These are phyloP conservation scores for Fusarium newnesense DNA, from an alignment of 2,329 filamentous ascomycete species.

Conservation along the genomic window DNA sequence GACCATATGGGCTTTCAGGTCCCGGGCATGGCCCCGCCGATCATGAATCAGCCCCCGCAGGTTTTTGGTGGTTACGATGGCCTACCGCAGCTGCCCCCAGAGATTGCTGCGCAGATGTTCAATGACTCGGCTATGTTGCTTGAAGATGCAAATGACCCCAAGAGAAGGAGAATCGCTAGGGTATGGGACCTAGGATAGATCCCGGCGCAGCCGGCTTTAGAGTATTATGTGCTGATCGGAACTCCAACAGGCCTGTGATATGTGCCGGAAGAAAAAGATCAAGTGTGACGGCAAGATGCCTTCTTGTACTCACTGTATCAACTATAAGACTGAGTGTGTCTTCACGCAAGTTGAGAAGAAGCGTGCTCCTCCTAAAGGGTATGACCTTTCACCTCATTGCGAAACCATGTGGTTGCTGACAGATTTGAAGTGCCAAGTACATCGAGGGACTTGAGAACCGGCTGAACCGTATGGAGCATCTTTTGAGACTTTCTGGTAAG, in stretches of 20 bases:
- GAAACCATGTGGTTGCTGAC: slow-evolving; percentile 31
- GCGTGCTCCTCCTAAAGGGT: slow-evolving; percentile 96
- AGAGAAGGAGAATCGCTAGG: slow-evolving; percentile 87
- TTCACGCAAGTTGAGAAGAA: slow-evolving; percentile 99
- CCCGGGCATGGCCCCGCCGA: slow-evolving; percentile 65
- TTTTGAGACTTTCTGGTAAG: slow-evolving; percentile 82
- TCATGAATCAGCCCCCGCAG: slow-evolving; percentile 75
- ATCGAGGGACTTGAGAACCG: slow-evolving; percentile 97
- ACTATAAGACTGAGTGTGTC: slow-evolving; percentile 97
- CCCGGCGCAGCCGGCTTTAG: neutral
- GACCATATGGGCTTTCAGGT: slow-evolving; percentile 69
- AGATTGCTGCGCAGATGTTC: slow-evolving; percentile 70
- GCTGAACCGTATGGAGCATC: slow-evolving; percentile 92
- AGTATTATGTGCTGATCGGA: slow-evolving; percentile 27
- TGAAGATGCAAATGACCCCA: slow-evolving; percentile 81
- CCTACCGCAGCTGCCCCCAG: slow-evolving; percentile 64
- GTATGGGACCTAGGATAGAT: slow-evolving; percentile 60
- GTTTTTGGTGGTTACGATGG: slow-evolving; percentile 76
- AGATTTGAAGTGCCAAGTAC: slow-evolving; percentile 81
- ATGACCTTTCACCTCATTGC: slow-evolving; percentile 45
- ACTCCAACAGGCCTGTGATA: slow-evolving; percentile 80
- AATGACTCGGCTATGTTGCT: slow-evolving; percentile 65
- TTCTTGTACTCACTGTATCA: slow-evolving; percentile 93
- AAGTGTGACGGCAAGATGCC: slow-evolving; percentile 98
- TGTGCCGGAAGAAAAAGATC: slow-evolving; percentile 97